phyloP scores from a whole-genome alignment of 768 basidiomycete genomes.

The Tricholoma hemisulphureum region DNA sequence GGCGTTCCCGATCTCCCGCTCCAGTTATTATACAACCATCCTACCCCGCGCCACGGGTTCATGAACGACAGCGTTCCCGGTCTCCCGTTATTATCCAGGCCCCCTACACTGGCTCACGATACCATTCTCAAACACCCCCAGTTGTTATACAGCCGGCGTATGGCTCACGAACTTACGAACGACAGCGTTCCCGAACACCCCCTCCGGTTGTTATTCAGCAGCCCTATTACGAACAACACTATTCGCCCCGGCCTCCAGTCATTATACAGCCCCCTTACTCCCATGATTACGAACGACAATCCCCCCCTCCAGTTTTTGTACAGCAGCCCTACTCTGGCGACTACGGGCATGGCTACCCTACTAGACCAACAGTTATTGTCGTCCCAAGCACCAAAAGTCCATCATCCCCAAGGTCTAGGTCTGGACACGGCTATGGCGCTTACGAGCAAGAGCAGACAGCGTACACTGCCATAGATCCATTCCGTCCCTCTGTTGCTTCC shows the following conservation, averaged over 20 bases:
- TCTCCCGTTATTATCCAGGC: no score
- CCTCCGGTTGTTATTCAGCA: not conserved
- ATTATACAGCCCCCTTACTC: not conserved
- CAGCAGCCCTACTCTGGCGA: not conserved
- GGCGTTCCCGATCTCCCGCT: no score
- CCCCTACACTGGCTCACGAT: no score
- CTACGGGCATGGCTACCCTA: not conserved
- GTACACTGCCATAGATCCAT: constrained; percentile 16
- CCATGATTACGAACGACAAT: no score
- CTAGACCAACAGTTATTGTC: not conserved
- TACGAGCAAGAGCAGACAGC: not conserved
- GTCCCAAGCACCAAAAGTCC: not conserved
- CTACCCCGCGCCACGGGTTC: not conserved
- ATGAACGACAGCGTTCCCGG: not conserved
- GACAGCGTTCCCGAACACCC: not conserved
- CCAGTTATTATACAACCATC: not conserved
- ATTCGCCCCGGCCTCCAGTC: not conserved
- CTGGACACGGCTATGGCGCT: not conserved
- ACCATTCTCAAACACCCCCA: no score
- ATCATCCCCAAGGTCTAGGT: no score
- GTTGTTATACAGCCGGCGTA: not conserved
- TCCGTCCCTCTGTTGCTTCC: not conserved
- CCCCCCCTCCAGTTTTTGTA: not conserved
- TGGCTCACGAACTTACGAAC: not conserved
- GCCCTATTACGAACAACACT: not conserved